Evolutionary conservation across 805 yeast genomes (phyloP).

Genomic region (Candida ortonii): DNA sequence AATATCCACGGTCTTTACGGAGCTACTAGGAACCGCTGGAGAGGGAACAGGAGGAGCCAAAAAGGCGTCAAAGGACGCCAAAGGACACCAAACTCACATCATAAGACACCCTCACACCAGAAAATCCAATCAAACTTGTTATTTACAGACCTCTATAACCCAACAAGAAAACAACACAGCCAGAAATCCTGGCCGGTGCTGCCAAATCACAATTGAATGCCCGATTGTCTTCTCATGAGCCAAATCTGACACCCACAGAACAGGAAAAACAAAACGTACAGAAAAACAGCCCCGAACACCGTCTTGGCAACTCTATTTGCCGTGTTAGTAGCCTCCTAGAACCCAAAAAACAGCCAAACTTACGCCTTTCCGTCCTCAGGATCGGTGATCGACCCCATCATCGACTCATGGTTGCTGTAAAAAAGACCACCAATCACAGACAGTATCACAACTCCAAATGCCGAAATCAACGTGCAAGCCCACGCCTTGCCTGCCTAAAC

Average conservation of each 20-base stretch:
- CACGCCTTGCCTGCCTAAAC: conserved; percentile 78
- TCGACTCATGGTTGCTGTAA: conserved; percentile 76
- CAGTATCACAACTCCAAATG: conserved; percentile 86
- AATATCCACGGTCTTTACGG: too few relatives aligned
- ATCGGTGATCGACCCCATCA: conserved; percentile 88
- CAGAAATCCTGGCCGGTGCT: too few relatives aligned
- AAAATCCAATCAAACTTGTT: too few relatives aligned
- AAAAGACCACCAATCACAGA: conserved; percentile 83
- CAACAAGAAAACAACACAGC: too few relatives aligned
- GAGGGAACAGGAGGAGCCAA: too few relatives aligned
- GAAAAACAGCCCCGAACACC: conserved; percentile 82
- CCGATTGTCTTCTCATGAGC: conserved; percentile 57
- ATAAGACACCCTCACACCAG: too few relatives aligned
- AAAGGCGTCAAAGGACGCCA: too few relatives aligned
- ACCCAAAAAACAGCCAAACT: conserved; percentile 22
- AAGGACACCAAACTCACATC: too few relatives aligned
- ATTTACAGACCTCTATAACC: too few relatives aligned
- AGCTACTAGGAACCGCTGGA: too few relatives aligned
- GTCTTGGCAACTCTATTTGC: conserved; percentile 77
- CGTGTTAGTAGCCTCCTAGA: conserved; percentile 6
- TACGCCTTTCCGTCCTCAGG: conserved; percentile 89
- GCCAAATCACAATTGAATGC: conserved; percentile 59
- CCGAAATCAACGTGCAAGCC: conserved; percentile 91
- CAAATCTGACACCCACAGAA: conserved; percentile 89
- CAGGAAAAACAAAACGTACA: conserved; percentile 73